Base-by-base conservation (phyloP, 1,139 yeast genomes). In the Nakaseomyces uthaithaninus region DNA sequence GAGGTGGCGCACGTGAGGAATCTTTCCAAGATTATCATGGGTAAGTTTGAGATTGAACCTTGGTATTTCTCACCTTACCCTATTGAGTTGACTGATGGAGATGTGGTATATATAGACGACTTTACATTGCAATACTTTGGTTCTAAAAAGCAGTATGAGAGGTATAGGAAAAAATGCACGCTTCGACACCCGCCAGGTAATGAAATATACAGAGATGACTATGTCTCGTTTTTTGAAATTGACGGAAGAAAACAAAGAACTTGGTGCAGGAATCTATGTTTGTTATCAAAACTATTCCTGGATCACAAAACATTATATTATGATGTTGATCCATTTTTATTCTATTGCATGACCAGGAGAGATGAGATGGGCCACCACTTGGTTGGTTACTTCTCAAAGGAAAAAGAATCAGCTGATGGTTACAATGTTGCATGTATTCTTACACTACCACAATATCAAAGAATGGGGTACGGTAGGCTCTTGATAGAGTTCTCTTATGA, bases 31-130 rank as follows among this genome's bases (percentile, higher is more conserved):
- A 74, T 91, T 3, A 80, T 86, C 3, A 77, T 91, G 64, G 99
- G 98, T 1, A 84, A 82, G 48, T 87, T 80, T 61, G 84, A 84
- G 48, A 85, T 93, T 38, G 99, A 91, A 59, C 98, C 99, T 1
- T 91, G 99, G 99, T 93, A 91, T 63, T 91, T 93, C 57, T 84
- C 95, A 2, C 97, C 99, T 0, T 91, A 93, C 59, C 99, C 99
- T 0, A 72, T 86, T 12, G 98, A 91, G 59, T 71, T 87, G 43
- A 87, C 96, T 0, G 97, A 89, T 52, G 93, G 81, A 48, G 97
- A 89, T 55, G 78, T 74, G 44, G 74, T 91, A 17, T 93, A 82
- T 60, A 81, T 93, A 35, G 93, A 95, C 64, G 97, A 89, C 62
- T 91, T 84, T 59, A 80, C 96, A 2, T 64, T 93, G 45, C 78